These are phyloP conservation scores for Hypoxylon sp. DNA, from an alignment of 2,329 filamentous ascomycete genomes.

Conservation along the genomic window DNA sequence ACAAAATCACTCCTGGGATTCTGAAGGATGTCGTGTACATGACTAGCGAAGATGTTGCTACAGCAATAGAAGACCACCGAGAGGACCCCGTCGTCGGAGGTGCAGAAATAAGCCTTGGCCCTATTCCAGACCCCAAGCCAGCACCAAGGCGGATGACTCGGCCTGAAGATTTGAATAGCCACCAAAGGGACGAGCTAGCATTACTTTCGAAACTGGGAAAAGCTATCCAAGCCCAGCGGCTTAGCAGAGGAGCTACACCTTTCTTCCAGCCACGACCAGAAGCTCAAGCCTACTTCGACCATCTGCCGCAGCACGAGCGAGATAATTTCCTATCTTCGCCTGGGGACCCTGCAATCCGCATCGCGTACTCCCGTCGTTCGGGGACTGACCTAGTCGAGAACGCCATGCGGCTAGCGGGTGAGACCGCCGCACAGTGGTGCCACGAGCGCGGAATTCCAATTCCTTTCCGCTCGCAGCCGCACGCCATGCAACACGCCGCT, in stretches of 20 bases:
- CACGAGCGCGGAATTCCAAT: slow-evolving; percentile 69
- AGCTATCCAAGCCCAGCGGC: slow-evolving; percentile 60
- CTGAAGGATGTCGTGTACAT: slow-evolving; percentile 71
- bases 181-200: slow-evolving; percentile 63
- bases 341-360: slow-evolving; percentile 67
- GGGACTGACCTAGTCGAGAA: slow-evolving; percentile 61
- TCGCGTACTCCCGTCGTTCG: slow-evolving; percentile 53
- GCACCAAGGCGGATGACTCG: slow-evolving; percentile 62
- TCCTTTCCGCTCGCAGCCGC: slow-evolving; percentile 69
- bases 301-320: slow-evolving; percentile 47
- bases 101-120: slow-evolving; percentile 56
- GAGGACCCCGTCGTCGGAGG: slow-evolving; percentile 47
- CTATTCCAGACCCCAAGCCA: slow-evolving; percentile 40
- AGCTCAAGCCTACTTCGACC: slow-evolving; percentile 61
- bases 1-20: slow-evolving; percentile 67
- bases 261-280: slow-evolving; percentile 61
- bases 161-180: slow-evolving; percentile 59
- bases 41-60: slow-evolving; percentile 65
- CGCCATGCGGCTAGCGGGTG: slow-evolving; percentile 73
- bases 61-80: slow-evolving; percentile 58
- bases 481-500: slow-evolving; percentile 57
- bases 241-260: slow-evolving; percentile 66
- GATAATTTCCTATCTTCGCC: slow-evolving; percentile 54
- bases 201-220: slow-evolving; percentile 64
- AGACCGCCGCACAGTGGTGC: slow-evolving; percentile 74